phyloP scores from a whole-genome alignment of 768 basidiomycete genomes.

The Podaxis sp. region DNA sequence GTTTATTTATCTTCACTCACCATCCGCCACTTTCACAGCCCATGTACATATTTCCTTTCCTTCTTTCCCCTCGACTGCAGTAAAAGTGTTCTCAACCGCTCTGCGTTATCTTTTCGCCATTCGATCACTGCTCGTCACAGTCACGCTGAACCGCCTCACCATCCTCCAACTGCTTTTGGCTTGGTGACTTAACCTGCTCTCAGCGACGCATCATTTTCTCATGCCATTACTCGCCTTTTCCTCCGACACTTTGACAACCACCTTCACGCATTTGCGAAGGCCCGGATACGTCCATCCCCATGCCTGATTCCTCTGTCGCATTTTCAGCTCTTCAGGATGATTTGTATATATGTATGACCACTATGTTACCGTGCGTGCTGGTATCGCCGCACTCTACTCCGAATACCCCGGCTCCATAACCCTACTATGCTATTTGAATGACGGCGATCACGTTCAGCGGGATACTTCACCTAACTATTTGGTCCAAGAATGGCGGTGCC shows the following conservation, averaged over 20 bases:
- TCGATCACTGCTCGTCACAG: neutral
- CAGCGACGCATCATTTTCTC: neutral
- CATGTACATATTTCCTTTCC: neutral
- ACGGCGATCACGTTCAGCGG: neutral
- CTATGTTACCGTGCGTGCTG: neutral
- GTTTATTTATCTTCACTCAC: neutral
- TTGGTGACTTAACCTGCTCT: neutral
- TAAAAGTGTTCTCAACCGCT: neutral
- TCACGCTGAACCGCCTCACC: neutral
- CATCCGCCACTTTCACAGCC: neutral
- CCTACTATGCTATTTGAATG: neutral
- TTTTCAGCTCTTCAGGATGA: neutral
- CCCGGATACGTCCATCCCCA: neutral
- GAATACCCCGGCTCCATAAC: neutral
- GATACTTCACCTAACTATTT: neutral
- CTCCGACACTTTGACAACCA: neutral
- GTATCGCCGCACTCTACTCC: neutral
- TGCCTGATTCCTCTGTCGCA: neutral
- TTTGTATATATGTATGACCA: constrained; percentile 7
- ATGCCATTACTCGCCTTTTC: constrained; percentile 2
- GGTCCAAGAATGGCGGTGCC: neutral
- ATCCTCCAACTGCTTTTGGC: constrained; percentile 7
- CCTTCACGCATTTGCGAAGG: neutral
- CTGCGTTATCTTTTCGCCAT: neutral
- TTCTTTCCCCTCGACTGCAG: neutral